phyloP scores from a whole-genome alignment of 495 filamentous ascomycete species.

The Hypoxylon cercidicola region DNA sequence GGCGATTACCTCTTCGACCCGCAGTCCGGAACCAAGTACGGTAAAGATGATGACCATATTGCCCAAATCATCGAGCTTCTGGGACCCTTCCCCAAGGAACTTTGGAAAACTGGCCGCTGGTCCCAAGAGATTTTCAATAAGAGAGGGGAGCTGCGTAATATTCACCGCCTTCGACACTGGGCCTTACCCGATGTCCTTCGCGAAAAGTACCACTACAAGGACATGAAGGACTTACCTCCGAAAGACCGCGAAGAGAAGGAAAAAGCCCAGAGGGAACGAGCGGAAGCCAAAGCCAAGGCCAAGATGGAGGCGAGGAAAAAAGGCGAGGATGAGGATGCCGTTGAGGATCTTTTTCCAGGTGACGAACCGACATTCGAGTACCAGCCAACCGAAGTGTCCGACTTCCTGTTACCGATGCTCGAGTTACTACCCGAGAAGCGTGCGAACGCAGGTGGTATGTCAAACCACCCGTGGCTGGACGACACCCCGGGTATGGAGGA shows the following conservation, averaged over 20 bases:
- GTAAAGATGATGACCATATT: constrained; percentile 99
- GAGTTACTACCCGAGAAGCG: constrained; percentile 86
- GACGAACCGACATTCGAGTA: constrained; percentile 44
- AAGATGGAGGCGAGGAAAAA: constrained; percentile 49
- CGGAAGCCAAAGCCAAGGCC: constrained; percentile 68
- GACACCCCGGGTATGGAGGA: constrained; percentile 88
- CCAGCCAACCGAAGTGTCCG: constrained; percentile 66
- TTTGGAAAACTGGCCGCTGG: constrained; percentile 94
- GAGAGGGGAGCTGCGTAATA: constrained; percentile 97
- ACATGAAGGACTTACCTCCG: constrained; percentile 56
- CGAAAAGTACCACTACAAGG: constrained; percentile 95
- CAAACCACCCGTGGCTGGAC: constrained; percentile 80
- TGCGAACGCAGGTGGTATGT: constrained; percentile 97
- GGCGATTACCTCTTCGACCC: constrained; percentile 99
- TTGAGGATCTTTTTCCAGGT: constrained; percentile 42
- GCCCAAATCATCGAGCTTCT: constrained; percentile 99
- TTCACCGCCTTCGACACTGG: constrained; percentile 97
- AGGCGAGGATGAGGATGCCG: constrained; percentile 45
- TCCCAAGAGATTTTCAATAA: constrained; percentile 98
- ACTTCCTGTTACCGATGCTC: constrained; percentile 93
- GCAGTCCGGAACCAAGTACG: constrained; percentile 98
- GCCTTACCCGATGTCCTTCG: constrained; percentile 90
- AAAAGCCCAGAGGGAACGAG: constrained; percentile 40
- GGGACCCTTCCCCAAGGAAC: constrained; percentile 89
- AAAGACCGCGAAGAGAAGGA: constrained; percentile 45